Base-by-base conservation (phyloP, 305 asterid genomes). In the Solanum aculeatissimum region DNA sequence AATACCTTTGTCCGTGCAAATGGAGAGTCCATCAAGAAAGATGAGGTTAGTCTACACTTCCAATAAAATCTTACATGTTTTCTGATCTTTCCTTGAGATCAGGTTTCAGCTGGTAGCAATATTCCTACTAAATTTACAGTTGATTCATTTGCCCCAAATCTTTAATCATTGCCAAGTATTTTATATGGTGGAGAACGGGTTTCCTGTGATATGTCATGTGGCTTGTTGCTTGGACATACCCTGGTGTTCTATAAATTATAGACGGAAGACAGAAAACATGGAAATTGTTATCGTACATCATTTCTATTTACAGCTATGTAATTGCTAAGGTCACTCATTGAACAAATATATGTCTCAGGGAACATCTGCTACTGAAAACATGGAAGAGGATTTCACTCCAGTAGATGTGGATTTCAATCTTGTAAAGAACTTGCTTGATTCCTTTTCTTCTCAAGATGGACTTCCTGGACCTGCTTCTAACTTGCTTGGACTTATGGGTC, bases 391-490 rank as follows among this genome's bases (percentile, higher is more conserved):
- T 84, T 89, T 96, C 40, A 88, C 91, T 47, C 98, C 98, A 0
- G 94, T 96, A 74, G 99, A 96, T 87, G 97, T 96, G 47, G 97
- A 96, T 92, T 85, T 94, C 85, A 96, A 96, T 92, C 97, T 96
- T 21, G 97, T 95, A 63, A 92, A 95, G 88, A 96, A 92, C 85
- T 83, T 96, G 83, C 94, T 96, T 0, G 97, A 94, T 38, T 96
- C 98, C 1, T 92, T 89, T 89, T 92, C 98, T 42, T 93, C 95
- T 77, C 99, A 95, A 82, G 96, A 94, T 87, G 99, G 99, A 58
- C 87, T 92, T 88, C 92, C 99, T 4, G 99, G 99, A 68, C 99
- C 99, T 53, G 98, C 98, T 83, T 95, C 99, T 90, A 96, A 95
- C 89, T 90, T 95, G 81, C 91, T 96, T 18, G 98, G 99, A 80